Evolutionary conservation across 495 filamentous ascomycete species (phyloP).

Genomic region (Penicillium pulvis): DNA sequence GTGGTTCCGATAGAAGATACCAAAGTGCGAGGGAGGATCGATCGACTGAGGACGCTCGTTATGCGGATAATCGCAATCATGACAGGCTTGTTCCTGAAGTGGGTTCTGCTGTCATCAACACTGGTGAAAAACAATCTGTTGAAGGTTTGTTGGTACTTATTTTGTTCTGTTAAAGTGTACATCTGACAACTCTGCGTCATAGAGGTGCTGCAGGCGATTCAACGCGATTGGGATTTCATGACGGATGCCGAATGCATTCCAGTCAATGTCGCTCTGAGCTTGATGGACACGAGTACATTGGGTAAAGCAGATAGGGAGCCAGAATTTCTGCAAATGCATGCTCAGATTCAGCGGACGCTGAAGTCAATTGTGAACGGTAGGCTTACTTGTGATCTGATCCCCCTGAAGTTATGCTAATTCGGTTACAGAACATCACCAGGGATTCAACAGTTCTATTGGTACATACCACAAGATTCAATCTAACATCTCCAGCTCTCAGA

Average conservation of each 20-base stretch:
- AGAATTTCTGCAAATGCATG: slow-evolving; percentile 78
- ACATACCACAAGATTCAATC: slow-evolving; percentile 98
- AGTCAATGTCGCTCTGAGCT: slow-evolving; percentile 86
- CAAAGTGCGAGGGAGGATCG: slow-evolving; percentile 32
- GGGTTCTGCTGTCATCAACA: slow-evolving; percentile 9
- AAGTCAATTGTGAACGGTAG: slow-evolving; percentile 88
- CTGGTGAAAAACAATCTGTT: slow-evolving; percentile 38
- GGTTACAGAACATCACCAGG: slow-evolving; percentile 84
- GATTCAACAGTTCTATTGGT: slow-evolving; percentile 98
- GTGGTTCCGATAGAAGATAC: slow-evolving; percentile 29
- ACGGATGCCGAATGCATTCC: slow-evolving; percentile 83
- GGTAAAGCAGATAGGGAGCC: slow-evolving; percentile 85
- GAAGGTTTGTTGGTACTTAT: slow-evolving; percentile 36
- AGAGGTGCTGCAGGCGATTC: slow-evolving; percentile 72
- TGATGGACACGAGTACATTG: slow-evolving; percentile 92
- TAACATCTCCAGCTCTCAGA: slow-evolving; percentile 87
- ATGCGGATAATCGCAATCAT: slow-evolving; percentile 26
- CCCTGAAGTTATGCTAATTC: slow-evolving; percentile 9
- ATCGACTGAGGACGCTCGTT: slow-evolving; percentile 25
- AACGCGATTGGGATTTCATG: slow-evolving; percentile 90
- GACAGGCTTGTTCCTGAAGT: slow-evolving; percentile 25
- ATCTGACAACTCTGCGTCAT: not conserved
- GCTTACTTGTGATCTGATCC: not conserved
- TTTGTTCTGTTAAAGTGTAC: not conserved
- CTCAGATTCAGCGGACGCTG: slow-evolving; percentile 83